Conservation (phyloP, 2,329 filamentous ascomycete species). For the Aspergillus ochraceus region DNA sequence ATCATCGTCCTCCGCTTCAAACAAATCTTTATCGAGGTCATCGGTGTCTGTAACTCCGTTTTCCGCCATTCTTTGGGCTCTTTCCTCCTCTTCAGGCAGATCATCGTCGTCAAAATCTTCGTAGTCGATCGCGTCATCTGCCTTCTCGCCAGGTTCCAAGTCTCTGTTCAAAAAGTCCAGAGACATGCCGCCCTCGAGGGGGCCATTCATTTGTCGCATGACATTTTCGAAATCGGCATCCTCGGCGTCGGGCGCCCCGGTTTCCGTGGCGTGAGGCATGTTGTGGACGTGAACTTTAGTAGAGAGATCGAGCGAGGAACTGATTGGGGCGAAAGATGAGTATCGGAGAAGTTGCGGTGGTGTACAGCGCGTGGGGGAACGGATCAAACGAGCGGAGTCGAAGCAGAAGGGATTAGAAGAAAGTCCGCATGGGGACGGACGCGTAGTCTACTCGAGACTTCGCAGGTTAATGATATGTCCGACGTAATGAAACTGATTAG, state of each 20-base stretch:
- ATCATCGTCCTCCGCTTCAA: constrained; percentile 41
- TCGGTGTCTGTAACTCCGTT: constrained; percentile 59
- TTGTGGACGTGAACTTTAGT: constrained; percentile 3
- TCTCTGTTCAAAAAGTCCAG: constrained; percentile 44
- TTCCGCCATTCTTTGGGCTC: constrained; percentile 30
- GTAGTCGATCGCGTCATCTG: constrained; percentile 86
- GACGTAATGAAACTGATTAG: background rate
- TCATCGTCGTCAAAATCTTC: constrained; percentile 92
- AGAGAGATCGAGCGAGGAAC: background rate
- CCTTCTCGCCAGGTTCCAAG: constrained; percentile 66
- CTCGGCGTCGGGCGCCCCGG: constrained; percentile 27
- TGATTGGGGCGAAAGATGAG: background rate
- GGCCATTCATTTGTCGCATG: constrained; percentile 44
- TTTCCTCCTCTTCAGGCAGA: constrained; percentile 63
- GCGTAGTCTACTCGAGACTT: constrained; percentile 1
- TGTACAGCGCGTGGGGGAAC: background rate
- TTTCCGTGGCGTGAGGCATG: constrained; percentile 43
- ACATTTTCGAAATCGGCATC: constrained; percentile 44
- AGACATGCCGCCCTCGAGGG: constrained; percentile 31
- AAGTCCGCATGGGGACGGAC: background rate
- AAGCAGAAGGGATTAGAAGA: background rate
- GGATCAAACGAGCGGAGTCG: background rate
- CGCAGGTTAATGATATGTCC: background rate
- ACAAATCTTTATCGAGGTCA: constrained; percentile 26
- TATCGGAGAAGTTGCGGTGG: background rate